Percentiles rank a stretch among this genome's conserved stretches.
These are phyloP conservation scores for Hondaea fermentalgiana DNA, from an alignment of 108 stramenopile genomes.

Conservation along the genomic window DNA sequence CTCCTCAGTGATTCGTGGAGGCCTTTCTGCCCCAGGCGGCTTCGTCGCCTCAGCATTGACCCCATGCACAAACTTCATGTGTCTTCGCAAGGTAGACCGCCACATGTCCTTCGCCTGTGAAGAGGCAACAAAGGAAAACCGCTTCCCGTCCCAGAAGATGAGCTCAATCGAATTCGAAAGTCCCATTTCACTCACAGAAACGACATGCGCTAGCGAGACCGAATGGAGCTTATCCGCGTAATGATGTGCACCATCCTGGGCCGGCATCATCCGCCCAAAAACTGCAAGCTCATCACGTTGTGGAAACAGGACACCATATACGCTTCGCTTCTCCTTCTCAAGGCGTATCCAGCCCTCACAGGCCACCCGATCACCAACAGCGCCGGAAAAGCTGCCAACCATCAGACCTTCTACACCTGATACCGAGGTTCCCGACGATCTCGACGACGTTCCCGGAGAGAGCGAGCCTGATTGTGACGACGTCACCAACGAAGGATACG, in stretches of 20 bases:
- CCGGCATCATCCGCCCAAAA: not conserved
- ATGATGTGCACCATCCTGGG: not conserved
- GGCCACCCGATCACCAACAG: not conserved
- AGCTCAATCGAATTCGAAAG: not conserved
- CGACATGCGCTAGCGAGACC: not conserved
- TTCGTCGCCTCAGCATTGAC: not conserved
- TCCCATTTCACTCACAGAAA: not conserved
- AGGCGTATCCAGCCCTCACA: constrained; percentile 1
- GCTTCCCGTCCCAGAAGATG: not conserved
- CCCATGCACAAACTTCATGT: not conserved
- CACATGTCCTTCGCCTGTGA: not conserved
- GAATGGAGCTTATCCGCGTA: not conserved
- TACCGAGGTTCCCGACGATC: not conserved
- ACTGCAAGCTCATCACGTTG: not conserved
- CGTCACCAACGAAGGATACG: no score
- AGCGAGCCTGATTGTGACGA: no score
- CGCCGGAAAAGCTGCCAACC: not conserved
- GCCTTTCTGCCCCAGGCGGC: not conserved
- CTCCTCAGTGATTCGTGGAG: no score
- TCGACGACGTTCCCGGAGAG: not conserved
- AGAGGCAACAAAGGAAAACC: not conserved
- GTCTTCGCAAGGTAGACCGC: not conserved
- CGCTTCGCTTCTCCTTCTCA: not conserved
- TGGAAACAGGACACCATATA: not conserved
- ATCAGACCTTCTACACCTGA: not conserved